Evolutionary conservation across 1,284 basidiomycete genomes (phyloP), one percentile per base, ranked within the genome.

Genomic region (Cryptococcus sp.): DNA sequence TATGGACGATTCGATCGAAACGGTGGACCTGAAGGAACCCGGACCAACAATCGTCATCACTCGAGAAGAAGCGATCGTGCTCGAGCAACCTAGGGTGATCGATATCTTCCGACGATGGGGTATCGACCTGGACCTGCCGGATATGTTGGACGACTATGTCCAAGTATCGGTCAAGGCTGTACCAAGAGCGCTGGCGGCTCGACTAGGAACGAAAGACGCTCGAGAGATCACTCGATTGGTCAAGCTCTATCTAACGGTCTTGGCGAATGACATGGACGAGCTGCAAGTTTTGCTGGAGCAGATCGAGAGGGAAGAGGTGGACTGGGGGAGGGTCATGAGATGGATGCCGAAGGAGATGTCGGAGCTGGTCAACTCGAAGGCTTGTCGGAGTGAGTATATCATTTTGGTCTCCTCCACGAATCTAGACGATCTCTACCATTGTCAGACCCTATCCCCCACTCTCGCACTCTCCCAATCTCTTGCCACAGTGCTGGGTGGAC

Each of bases 311-410:
- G 53, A 35, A 43, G 46, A 23, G 12, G 72, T 71, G 37, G 64
- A 66, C 51, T 92, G 87, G 89, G 74, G 84, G 48, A 79, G 78
- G 55, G 81, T 82, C 26, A 69, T 91, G 43, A 80, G 86, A 25
- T 82, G 80, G 77, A 90, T 86, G 71, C 92, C 92, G 9, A 77
- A 76, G 41, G 82, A 80, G 49, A 77, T 95, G 47, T 67, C 91
- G 11, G 86, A 91, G 39, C 74, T 97, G 52, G 77, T 90, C 52
- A 92, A 94, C 71, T 93, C 89, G 5, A 91, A 89, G 70, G 92
- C 92, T 12, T 97, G 92, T 63, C 78, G 92, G 75, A 89, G 91
- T 84, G 63, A 50, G 77, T 66, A 23, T 19, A 9, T n/a, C n/a
- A n/a, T n/a, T n/a, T n/a, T n/a, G n/a, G n/a, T n/a, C n/a, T n/a